Base-by-base conservation (phyloP, 768 basidiomycete genomes). In the Coprinopsis strossmayeri region DNA sequence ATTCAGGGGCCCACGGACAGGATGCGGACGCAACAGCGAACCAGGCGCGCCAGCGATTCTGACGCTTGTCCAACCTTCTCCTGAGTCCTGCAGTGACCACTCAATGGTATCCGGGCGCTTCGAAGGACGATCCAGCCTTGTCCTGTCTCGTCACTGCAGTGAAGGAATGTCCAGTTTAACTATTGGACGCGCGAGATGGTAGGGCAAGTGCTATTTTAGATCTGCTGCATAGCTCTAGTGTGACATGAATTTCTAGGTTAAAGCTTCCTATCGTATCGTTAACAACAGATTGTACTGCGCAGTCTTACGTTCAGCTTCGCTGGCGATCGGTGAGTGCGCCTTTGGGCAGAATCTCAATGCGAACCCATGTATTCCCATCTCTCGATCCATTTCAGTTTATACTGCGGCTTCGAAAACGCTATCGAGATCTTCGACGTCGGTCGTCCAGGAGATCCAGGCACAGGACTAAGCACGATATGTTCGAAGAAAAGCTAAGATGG, bases 191-290 rank as follows among this genome's bases (percentile, higher is more conserved):
- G 0, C 69, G 67, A 0, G 80, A 82, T 58, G 91, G 88, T 35
- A 69, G 82, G 62, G 94, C 91, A 58, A 41, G 77, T n/a, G n/a
- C n/a, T n/a, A n/a, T n/a, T n/a, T n/a, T n/a, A n/a, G n/a, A n/a
- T n/a, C n/a, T n/a, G n/a, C n/a, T n/a, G n/a, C n/a, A n/a, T n/a
- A n/a, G n/a, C n/a, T n/a, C n/a, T n/a, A n/a, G n/a, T n/a, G n/a
- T n/a, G n/a, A n/a, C n/a, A n/a, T n/a, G n/a, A n/a, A n/a, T 59
- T 10, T 41, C 45, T 34, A 96, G 94, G 76, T 91, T 18, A 80
- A 94, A 15, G 95, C 93, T 0, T 93, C 91, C 0, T 97, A 98
- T 63, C 73, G 74, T 34, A 95, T 97, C 32, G 77, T 97, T 9
- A 97, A 66, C 78, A 93, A 26, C 81, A 90, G 46, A 72, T 96